These are phyloP conservation scores for Brettanomyces nanus DNA, from an alignment of 805 yeast genomes.

Conservation along the genomic window DNA sequence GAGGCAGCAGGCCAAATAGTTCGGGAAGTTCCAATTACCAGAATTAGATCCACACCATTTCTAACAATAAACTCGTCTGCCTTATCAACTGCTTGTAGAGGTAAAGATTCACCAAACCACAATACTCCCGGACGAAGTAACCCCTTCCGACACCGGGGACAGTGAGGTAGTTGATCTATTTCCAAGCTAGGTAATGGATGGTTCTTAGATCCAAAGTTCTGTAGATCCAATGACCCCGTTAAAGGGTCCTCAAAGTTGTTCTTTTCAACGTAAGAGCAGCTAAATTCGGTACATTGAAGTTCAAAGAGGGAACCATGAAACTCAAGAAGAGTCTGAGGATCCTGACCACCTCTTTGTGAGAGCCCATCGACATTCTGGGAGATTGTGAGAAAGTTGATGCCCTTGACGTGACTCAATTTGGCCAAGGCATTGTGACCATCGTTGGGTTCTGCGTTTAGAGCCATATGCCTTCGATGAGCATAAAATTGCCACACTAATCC, in stretches of 20 bases:
- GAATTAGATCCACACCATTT: slow-evolving; percentile 55
- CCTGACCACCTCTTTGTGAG: slow-evolving; percentile 57
- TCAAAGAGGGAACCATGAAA: slow-evolving; percentile 76
- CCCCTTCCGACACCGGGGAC: slow-evolving; percentile 67
- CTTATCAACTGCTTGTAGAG: slow-evolving; percentile 49
- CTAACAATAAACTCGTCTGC: slow-evolving; percentile 65
- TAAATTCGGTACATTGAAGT: slow-evolving; percentile 66
- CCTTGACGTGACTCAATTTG: slow-evolving; percentile 38
- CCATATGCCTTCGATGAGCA: slow-evolving; percentile 55
- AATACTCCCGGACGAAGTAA: slow-evolving; percentile 82
- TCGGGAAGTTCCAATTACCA: slow-evolving; percentile 83
- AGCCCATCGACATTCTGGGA: slow-evolving; percentile 84
- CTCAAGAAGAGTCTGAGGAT: slow-evolving; percentile 44
- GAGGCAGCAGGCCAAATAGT: slow-evolving; percentile 90
- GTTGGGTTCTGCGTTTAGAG: slow-evolving; percentile 65
- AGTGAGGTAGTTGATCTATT: slow-evolving; percentile 53
- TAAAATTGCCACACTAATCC: slow-evolving; percentile 88
- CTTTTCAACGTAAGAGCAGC: slow-evolving; percentile 55
- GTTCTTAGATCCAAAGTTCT: slow-evolving; percentile 6
- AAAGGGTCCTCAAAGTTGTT: slow-evolving; percentile 50
- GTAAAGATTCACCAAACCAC: slow-evolving; percentile 90
- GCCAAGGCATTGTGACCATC: slow-evolving; percentile 67
- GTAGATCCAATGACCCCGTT: slow-evolving; percentile 27
- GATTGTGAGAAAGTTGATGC: slow-evolving; percentile 47
- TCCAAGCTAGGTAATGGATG: slow-evolving; percentile 30